Percentiles rank a stretch among this genome's conserved stretches.
Conservation (phyloP, 345 rosid species). For the Noccaea bulbosa region DNA sequence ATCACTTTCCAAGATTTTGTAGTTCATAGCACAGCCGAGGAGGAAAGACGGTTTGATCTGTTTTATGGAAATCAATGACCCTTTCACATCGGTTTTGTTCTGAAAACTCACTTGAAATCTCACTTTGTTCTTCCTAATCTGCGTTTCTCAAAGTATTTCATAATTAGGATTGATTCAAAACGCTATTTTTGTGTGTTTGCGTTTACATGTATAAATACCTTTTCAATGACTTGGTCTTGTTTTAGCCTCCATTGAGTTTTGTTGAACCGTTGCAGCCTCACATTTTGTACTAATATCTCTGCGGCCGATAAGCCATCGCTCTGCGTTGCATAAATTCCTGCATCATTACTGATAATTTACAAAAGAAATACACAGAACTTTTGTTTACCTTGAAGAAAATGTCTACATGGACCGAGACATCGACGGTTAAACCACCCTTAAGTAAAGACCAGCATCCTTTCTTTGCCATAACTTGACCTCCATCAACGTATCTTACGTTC, state of each 20-base stretch:
- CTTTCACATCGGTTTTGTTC: conserved; percentile 49
- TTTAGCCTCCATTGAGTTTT: conserved; percentile 67
- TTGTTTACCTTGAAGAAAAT: conserved; percentile 55
- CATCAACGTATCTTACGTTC: conserved; percentile 43
- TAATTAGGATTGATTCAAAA: neutral
- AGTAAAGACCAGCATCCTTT: conserved; percentile 78
- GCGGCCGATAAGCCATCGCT: conserved; percentile 39
- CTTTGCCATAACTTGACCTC: conserved; percentile 53
- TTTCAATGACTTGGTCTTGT: conserved; percentile 57
- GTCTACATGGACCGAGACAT: conserved; percentile 50
- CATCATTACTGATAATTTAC: conserved; percentile 5
- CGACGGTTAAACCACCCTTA: conserved; percentile 62
- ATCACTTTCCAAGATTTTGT: conserved; percentile 52
- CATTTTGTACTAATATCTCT: conserved; percentile 57
- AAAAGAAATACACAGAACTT: neutral
- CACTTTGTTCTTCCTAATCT: conserved; percentile 67
- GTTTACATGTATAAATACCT: conserved; percentile 44
- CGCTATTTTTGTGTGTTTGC: neutral
- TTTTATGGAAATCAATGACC: conserved; percentile 52
- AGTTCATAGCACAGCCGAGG: conserved; percentile 76
- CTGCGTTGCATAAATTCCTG: conserved; percentile 33
- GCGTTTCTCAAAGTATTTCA: conserved; percentile 17
- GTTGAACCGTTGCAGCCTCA: conserved; percentile 66
- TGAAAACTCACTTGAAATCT: conserved; percentile 50
- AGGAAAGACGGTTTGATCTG: conserved; percentile 57